phyloP scores from a whole-genome alignment of 805 yeast species.

The Kodamaea sagamina region DNA sequence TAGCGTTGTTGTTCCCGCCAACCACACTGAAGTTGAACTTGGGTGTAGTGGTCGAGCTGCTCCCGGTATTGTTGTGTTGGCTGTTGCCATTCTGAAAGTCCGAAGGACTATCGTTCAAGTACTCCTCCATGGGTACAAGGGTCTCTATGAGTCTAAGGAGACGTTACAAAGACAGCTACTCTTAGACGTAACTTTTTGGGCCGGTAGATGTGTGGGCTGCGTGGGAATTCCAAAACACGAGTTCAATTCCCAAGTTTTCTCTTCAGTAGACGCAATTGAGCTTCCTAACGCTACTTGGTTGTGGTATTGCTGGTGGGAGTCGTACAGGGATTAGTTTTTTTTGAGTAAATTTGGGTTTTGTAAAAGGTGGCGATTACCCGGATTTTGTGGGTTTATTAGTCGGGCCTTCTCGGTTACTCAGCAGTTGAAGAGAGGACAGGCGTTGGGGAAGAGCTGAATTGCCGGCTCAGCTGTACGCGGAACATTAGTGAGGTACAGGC shows the following conservation, averaged over 20 bases:
- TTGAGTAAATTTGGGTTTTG: neutral
- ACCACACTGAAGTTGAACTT: constrained; percentile 13
- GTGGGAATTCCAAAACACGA: neutral
- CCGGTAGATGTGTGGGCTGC: neutral
- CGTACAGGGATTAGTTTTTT: neutral
- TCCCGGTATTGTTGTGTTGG: constrained; percentile 6
- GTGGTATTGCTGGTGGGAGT: too few relatives aligned
- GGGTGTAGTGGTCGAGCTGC: constrained; percentile 9
- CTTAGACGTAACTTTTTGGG: too few relatives aligned
- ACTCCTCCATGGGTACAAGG: constrained; percentile 28
- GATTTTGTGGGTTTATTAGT: too few relatives aligned
- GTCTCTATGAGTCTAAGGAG: constrained; percentile 10
- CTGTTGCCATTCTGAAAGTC: constrained; percentile 18
- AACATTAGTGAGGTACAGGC: too few relatives aligned
- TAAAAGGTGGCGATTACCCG: too few relatives aligned
- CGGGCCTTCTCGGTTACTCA: neutral
- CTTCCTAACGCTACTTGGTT: neutral
- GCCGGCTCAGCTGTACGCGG: too few relatives aligned
- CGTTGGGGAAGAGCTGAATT: too few relatives aligned
- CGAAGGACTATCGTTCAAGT: constrained; percentile 35
- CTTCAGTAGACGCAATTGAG: neutral
- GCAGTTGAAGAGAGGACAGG: too few relatives aligned
- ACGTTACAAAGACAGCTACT: too few relatives aligned
- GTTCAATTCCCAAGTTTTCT: neutral
- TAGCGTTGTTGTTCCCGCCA: neutral